Conservation (phyloP, 495 filamentous ascomycete species). For the Penicillium cosmopolitanum region DNA sequence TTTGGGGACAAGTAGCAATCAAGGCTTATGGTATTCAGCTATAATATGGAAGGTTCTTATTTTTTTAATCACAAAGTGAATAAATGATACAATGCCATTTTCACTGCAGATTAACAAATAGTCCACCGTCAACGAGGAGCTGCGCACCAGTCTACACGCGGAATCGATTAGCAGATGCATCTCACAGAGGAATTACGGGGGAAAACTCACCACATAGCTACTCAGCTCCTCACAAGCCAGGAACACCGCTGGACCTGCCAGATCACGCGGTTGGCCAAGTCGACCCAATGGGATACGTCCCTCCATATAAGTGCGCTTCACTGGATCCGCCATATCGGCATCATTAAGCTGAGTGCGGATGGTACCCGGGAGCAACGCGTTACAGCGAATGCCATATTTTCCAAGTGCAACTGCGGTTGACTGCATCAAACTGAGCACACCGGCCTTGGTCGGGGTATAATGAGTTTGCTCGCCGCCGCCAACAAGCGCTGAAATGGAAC, state of each 20-base stretch:
- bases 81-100: neutral
- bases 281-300: constrained; percentile 79
- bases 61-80: constrained; percentile 12
- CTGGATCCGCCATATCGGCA: constrained; percentile 67
- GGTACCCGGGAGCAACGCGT: constrained; percentile 84
- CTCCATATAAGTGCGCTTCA: constrained; percentile 83
- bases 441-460: constrained; percentile 92
- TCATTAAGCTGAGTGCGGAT: constrained; percentile 87
- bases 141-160: constrained; percentile 72
- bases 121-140: constrained; percentile 82
- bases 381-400: constrained; percentile 76
- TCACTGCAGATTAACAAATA: constrained; percentile 70
- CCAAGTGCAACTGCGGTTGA: constrained; percentile 79
- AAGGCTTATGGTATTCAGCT: constrained; percentile 62
- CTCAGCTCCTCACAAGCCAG: constrained; percentile 76
- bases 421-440: constrained; percentile 83
- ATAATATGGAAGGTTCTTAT: neutral
- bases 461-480: constrained; percentile 81
- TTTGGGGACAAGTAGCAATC: constrained; percentile 73
- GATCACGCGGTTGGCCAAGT: constrained; percentile 67
- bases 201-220: constrained; percentile 64
- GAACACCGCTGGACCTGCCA: constrained; percentile 86
- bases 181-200: constrained; percentile 4
- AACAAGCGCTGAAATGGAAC: constrained; percentile 82
- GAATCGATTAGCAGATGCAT: constrained; percentile 9